A percentile compares a stretch with the other conserved stretches of the same genome.
Conservation (phyloP, 352 stramenopile species). For the Aphanomyces invadans region DNA sequence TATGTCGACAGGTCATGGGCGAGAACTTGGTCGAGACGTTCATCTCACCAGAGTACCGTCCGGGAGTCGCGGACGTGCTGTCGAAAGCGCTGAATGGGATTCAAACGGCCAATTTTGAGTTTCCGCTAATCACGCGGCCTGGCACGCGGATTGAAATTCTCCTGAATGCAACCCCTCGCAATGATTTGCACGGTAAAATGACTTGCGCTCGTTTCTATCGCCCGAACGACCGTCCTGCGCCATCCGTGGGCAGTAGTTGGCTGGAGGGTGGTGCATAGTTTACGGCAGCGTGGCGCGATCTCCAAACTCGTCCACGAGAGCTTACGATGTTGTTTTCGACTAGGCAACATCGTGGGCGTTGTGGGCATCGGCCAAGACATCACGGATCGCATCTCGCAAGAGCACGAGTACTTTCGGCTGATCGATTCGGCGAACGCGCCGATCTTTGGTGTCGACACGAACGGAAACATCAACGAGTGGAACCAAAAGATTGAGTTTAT, state of each 20-base stretch:
- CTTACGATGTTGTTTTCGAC: too few relatives aligned
- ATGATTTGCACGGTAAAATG: slow-evolving; percentile 57
- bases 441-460: slow-evolving; percentile 80
- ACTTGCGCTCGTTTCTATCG: too few relatives aligned
- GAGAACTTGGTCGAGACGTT: slow-evolving; percentile 82
- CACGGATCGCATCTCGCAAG: slow-evolving; percentile 59
- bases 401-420: slow-evolving; percentile 62
- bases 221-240: too few relatives aligned
- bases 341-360: slow-evolving; percentile 69
- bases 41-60: slow-evolving; percentile 62
- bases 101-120: slow-evolving; percentile 86
- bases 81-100: slow-evolving; percentile 63
- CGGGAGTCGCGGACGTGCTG: slow-evolving; percentile 60
- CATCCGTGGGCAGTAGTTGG: too few relatives aligned
- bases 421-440: slow-evolving; percentile 76
- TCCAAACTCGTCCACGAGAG: too few relatives aligned
- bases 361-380: slow-evolving; percentile 83
- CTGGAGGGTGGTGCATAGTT: too few relatives aligned
- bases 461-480: slow-evolving; percentile 79
- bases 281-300: too few relatives aligned
- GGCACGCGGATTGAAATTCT: slow-evolving; percentile 60
- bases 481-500: slow-evolving; percentile 85
- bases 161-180: slow-evolving; percentile 62
- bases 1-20: slow-evolving; percentile 79
- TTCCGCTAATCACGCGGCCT: slow-evolving; percentile 64